Conservation (phyloP, 352 stramenopile genomes). For the Pythium sukuiense region DNA sequence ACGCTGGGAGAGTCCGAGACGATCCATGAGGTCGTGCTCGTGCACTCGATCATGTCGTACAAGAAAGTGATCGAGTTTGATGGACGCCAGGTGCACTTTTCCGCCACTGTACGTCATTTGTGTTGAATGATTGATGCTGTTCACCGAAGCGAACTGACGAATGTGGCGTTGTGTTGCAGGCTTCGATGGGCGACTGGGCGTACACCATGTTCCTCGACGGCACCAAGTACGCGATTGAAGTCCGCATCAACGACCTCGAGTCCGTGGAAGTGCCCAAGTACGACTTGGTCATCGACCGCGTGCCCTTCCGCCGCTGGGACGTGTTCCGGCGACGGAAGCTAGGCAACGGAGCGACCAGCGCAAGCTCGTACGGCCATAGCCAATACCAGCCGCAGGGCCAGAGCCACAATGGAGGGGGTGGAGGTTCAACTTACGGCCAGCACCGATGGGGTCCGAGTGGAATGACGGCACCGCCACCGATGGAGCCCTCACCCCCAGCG, state of each 20-base stretch:
- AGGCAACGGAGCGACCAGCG: neutral
- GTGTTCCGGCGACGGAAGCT: constrained; percentile 77
- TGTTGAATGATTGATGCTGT: too few relatives aligned
- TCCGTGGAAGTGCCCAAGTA: constrained; percentile 81
- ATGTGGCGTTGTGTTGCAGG: constrained; percentile 28
- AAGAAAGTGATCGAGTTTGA: constrained; percentile 87
- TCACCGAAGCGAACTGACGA: too few relatives aligned
- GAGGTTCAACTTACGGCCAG: constrained; percentile 50
- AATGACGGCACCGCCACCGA: constrained; percentile 35
- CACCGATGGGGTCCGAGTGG: constrained; percentile 67
- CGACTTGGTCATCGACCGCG: constrained; percentile 76
- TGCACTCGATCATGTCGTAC: constrained; percentile 85
- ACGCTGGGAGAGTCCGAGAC: constrained; percentile 73
- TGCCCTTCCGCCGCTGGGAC: constrained; percentile 84
- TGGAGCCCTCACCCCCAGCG: constrained; percentile 26
- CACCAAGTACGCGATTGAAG: constrained; percentile 74
- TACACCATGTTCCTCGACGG: constrained; percentile 80
- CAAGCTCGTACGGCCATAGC: constrained; percentile 24
- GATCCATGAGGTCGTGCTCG: constrained; percentile 71
- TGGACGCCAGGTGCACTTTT: constrained; percentile 81
- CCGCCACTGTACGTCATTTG: constrained; percentile 47
- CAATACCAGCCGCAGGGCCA: constrained; percentile 32
- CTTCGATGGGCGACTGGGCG: constrained; percentile 71
- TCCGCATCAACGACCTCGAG: constrained; percentile 85
- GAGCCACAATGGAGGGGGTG: constrained; percentile 10